phyloP scores from a whole-genome alignment of 352 stramenopile species.

The Nothophytophthora sp. region DNA sequence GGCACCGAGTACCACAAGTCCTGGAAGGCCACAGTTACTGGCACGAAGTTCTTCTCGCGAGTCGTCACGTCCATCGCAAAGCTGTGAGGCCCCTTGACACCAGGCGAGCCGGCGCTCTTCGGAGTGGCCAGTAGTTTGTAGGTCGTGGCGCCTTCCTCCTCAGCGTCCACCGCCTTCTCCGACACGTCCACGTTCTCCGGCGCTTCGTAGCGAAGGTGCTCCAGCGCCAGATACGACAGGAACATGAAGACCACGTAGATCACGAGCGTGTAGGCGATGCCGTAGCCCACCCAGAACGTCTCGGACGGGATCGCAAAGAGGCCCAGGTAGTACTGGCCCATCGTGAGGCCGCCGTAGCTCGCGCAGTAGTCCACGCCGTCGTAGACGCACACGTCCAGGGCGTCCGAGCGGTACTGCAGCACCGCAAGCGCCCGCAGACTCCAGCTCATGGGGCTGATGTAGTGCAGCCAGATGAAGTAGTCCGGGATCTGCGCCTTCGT shows the following conservation, averaged over 20 bases:
- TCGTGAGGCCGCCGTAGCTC: conserved; percentile 15
- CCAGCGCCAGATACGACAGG: conserved; percentile 19
- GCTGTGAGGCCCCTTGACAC: not conserved
- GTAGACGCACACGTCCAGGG: conserved; percentile 28
- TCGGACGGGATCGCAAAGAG: conserved; percentile 40
- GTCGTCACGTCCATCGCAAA: not conserved
- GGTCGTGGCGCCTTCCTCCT: too few species aligned
- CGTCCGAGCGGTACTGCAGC: conserved; percentile 37
- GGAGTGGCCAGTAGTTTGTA: conserved; percentile 7
- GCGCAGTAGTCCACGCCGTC: conserved; percentile 34
- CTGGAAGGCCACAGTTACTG: conserved; percentile 23
- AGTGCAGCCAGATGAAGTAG: conserved; percentile 56
- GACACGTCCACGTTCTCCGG: conserved; percentile 13
- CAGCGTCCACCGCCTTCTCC: conserved; percentile 5
- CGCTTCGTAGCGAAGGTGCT: conserved; percentile 18
- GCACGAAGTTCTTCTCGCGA: conserved; percentile 14
- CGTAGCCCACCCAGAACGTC: conserved; percentile 30
- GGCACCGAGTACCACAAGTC: conserved; percentile 17
- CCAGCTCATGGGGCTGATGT: conserved; percentile 57
- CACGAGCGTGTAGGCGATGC: conserved; percentile 29
- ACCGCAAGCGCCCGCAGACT: conserved; percentile 33
- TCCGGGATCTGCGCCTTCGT: conserved; percentile 41
- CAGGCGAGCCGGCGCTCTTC: not conserved
- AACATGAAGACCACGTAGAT: conserved; percentile 36
- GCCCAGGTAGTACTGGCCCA: conserved; percentile 33